Evolutionary conservation across 257 asterid genomes (phyloP), one percentile per base, ranked within the genome.

Genomic region (Solanum etuberosum): DNA sequence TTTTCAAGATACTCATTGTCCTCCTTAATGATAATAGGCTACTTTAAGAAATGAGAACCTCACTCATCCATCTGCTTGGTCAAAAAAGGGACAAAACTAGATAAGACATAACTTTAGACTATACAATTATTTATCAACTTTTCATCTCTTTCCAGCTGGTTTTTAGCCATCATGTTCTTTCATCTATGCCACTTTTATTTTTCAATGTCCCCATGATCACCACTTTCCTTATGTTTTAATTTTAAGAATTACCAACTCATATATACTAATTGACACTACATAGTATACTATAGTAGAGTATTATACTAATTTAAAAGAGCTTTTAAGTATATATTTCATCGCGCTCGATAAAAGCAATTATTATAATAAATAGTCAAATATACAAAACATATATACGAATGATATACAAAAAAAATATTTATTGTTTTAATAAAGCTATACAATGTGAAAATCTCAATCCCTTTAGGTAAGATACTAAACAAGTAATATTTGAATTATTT

Each of bases 81-180:
- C 84, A 78, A 78, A 78, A 78, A 78, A 43, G 25, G 84, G 38
- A 6, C n/a, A 43, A 80, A 80, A 16, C 2, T 4, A 46, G 65
- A 78, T 46, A 57, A 80, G 84, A 46, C 40, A 29, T 37, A 80
- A 16, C 84, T 80, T 80, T 46, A 80, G 37, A 42, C 35, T 25
- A 42, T 14, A 40, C 34, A 77, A 72, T 80, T 43, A 80, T 80
- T 80, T 59, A 80, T 80, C 27, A 27, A 27, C 67, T 80, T 80
- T 80, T 80, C 65, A 16, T 80, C 42, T 86, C 86, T 90, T 88
- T 86, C 61, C 51, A 43, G 71, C n/a, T 32, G 48, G 35, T 31
- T 15, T 37, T 54, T 82, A 57, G 77, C 82, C 54, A 46, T 77
- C 74, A 68, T 14, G 59, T 34, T 34, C 18, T 20, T 35, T 72